Evolutionary conservation across 345 rosid species (phyloP).

Genomic region (Citrus sinensis): DVS_A1.0 CM039165.1:36021001-36021500

Average conservation of each 20-base stretch:
- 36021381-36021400: conserved; percentile 99
- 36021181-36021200: background rate
- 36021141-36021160: background rate
- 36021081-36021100: background rate
- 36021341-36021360: conserved; percentile 88
- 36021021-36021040: conserved; percentile 65
- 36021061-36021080: background rate
- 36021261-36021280: conserved; percentile 6
- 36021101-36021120: background rate
- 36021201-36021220: background rate
- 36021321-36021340: conserved; percentile 67
- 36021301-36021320: conserved; percentile 92
- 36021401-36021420: conserved; percentile 97
- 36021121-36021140: background rate
- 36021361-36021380: conserved; percentile 96
- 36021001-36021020: conserved; percentile 82
- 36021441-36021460: conserved; percentile 92
- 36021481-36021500: conserved; percentile 92
- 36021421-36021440: conserved; percentile 92
- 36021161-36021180: background rate
- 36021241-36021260: background rate
- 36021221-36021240: background rate
- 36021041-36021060: background rate
- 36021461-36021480: conserved; percentile 99
- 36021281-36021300: conserved; percentile 69